Evolutionary conservation across 129 eudicot species (phyloP).

Genomic region (sunflower (Helianthus annuus)): HanXRQr2.0-SUNRISE NC_035448.2:197189085-197189584

Average conservation of each 20-base stretch:
- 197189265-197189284: neutral
- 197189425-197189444: constrained; percentile 97
- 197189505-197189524: neutral
- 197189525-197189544: neutral
- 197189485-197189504: constrained; percentile 7
- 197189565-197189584: constrained; percentile 94
- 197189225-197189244: constrained; percentile 95
- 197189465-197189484: constrained; percentile 79
- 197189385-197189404: constrained; percentile 75
- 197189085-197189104: constrained; percentile 98
- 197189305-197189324: neutral
- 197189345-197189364: constrained; percentile 91
- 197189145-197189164: constrained; percentile 64
- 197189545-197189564: constrained; percentile 73
- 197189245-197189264: constrained; percentile 23
- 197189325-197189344: constrained; percentile 45
- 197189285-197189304: neutral
- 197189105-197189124: constrained; percentile 95
- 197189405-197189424: constrained; percentile 97
- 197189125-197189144: constrained; percentile 73
- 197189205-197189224: constrained; percentile 88
- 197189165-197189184: constrained; percentile 70
- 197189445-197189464: constrained; percentile 95
- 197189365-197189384: constrained; percentile 92
- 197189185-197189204: constrained; percentile 93